These are phyloP conservation scores for Globisporangium canariense DNA, from an alignment of 352 stramenopile genomes.

Conservation along the genomic window DNA sequence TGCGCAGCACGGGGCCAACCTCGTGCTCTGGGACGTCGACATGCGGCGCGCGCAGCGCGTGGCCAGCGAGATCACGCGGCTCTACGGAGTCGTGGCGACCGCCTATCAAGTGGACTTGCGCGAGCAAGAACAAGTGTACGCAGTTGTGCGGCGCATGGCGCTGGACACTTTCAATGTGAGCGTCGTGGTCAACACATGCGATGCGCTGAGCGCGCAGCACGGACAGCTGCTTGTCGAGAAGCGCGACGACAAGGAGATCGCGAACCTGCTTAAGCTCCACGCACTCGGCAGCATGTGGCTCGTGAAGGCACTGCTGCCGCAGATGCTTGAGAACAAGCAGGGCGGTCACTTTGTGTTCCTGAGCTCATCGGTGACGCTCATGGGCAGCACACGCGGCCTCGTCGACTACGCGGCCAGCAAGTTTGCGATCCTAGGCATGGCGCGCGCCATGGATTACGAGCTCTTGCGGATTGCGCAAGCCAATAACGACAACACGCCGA, in stretches of 20 bases:
- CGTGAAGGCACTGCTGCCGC: conserved; percentile 14
- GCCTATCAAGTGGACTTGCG: conserved; percentile 17
- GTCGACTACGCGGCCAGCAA: conserved; percentile 21
- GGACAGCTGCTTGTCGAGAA: conserved; percentile 4
- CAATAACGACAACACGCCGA: neutral
- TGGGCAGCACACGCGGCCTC: conserved; percentile 5
- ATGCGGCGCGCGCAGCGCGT: conserved; percentile 14
- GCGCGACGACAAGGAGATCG: neutral
- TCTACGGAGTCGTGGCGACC: conserved; percentile 7
- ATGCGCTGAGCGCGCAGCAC: neutral
- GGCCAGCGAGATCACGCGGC: conserved; percentile 13
- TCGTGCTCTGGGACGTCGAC: conserved; percentile 19
- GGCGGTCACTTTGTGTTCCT: conserved; percentile 20
- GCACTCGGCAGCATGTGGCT: conserved; percentile 16
- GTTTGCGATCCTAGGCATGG: conserved; percentile 14
- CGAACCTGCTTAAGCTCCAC: conserved; percentile 7
- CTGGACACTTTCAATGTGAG: neutral
- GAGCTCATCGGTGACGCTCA: conserved; percentile 15
- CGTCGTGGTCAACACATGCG: conserved; percentile 15
- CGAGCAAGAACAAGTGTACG: conserved; percentile 10
- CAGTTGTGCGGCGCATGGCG: neutral
- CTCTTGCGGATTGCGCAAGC: conserved; percentile 3
- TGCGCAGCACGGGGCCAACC: conserved; percentile 14
- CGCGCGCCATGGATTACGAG: conserved; percentile 12
- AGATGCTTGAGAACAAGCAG: conserved; percentile 8